Percentiles rank a stretch among this genome's conserved stretches.
phyloP scores from a whole-genome alignment of 257 asterid species.

The Solanum chilense region DNA sequence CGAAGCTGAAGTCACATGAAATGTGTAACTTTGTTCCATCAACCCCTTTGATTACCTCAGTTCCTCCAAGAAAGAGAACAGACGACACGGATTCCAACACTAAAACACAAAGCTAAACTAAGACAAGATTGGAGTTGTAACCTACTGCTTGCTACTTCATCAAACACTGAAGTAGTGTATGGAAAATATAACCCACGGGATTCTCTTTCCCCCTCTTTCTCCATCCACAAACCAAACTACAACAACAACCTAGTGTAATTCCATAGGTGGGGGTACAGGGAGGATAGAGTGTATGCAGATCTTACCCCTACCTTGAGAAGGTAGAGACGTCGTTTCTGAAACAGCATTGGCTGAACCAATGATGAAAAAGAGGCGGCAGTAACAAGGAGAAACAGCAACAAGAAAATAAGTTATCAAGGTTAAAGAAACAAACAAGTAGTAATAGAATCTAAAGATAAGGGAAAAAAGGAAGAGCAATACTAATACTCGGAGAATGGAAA shows the following conservation, averaged over 20 bases:
- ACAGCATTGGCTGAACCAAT: background rate
- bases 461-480: background rate
- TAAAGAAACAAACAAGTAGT: background rate
- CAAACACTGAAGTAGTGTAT: background rate
- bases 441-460: background rate
- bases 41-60: background rate
- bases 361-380: background rate
- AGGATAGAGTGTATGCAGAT: background rate
- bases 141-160: background rate
- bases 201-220: background rate
- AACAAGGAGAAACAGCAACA: background rate
- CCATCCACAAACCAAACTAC: background rate
- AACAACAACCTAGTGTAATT: background rate
- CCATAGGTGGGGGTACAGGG: background rate
- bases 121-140: background rate
- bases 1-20: background rate
- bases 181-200: background rate
- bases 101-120: background rate
- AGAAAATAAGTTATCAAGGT: background rate
- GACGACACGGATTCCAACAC: background rate
- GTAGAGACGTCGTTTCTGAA: background rate
- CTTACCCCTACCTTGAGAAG: background rate
- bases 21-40: background rate
- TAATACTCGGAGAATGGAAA: background rate
- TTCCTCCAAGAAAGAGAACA: background rate